Evolutionary conservation across 2,329 filamentous ascomycete species (phyloP), one percentile per base, ranked within the genome.

Genomic region (Nakataea oryzae): DNA sequence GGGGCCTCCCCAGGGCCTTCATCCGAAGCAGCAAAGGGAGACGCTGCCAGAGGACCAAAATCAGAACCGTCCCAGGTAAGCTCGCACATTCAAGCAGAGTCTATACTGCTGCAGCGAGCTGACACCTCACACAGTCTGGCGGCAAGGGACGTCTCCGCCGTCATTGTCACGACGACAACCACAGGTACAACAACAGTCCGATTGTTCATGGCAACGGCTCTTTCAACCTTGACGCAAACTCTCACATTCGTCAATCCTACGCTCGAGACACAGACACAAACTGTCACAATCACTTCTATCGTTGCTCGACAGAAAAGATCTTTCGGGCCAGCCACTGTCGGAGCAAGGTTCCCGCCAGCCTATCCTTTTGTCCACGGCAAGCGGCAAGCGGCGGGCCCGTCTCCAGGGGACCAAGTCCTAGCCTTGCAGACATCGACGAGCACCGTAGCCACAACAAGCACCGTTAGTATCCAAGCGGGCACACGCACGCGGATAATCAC

Each of bases 231-330:
- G 13, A 65, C 65, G 1, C 62, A 69, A 28, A 66, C 68, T 1
- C 64, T 73, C 54, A 71, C 70, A 6, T 64, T 70, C 21, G 24
- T 69, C 54, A 64, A 70, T 54, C 69, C 69, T 3, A 32, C 62
- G 9, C 57, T 67, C 14, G 62, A 61, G n/a, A 69, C 69, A 12
- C 63, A 70, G 28, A 69, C 69, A 4, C 61, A 61, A 14, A 67
- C 66, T 1, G 57, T 66, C 14, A 67, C 65, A 3, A 62, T 63
- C 47, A 69, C 64, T 0, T 64, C 63, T 1, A 65, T 66, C 24
- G 61, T 62, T 58, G 57, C 12, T 63, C 61, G 4, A 57, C 57
- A 41, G 34, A 57, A 41, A 50, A 24, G 41, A n/a, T 24, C 41
- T 24, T n/a, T 5, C 11, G 21, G 41, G 21, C 3, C 41, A n/a